Conservation (phyloP, 306 rosid species). For the Corylus heterophylla region DNA sequence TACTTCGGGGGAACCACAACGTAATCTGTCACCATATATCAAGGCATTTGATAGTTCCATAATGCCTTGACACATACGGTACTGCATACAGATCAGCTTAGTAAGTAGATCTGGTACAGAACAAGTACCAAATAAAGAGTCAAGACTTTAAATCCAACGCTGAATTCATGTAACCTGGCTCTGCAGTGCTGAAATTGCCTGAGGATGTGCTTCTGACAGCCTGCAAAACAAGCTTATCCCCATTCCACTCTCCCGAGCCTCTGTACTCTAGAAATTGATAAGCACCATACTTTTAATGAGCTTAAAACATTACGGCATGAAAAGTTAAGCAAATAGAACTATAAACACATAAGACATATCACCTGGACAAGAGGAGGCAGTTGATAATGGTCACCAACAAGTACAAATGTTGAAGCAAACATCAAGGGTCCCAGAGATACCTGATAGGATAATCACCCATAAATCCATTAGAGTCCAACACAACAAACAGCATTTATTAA, state of each 20-base stretch:
- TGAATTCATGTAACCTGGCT: constrained; percentile 62
- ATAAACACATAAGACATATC: constrained; percentile 9
- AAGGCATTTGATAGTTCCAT: constrained; percentile 92
- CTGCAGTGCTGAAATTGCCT: constrained; percentile 81
- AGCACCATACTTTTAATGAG: constrained; percentile 8
- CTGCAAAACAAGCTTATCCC: constrained; percentile 87
- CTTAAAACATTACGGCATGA: background rate
- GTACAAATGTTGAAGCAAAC: constrained; percentile 84
- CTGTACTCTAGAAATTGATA: constrained; percentile 60
- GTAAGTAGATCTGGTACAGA: constrained; percentile 29
- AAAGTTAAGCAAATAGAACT: constrained; percentile 10
- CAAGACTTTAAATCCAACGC: background rate
- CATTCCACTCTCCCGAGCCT: constrained; percentile 95
- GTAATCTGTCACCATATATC: constrained; percentile 87
- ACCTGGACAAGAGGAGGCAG: constrained; percentile 94
- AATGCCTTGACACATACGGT: constrained; percentile 89
- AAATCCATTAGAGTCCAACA: background rate
- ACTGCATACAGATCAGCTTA: constrained; percentile 51
- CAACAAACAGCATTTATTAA: background rate
- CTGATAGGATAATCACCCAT: constrained; percentile 42
- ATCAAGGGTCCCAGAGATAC: constrained; percentile 91
- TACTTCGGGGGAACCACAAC: constrained; percentile 83
- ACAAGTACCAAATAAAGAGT: constrained; percentile 20
- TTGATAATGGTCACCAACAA: constrained; percentile 97
- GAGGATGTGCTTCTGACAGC: constrained; percentile 95